A percentile compares a stretch with the other conserved stretches of the same genome.
phyloP scores from a whole-genome alignment of 2,329 filamentous ascomycete species.

The Ceratocystis albifundus region DNA sequence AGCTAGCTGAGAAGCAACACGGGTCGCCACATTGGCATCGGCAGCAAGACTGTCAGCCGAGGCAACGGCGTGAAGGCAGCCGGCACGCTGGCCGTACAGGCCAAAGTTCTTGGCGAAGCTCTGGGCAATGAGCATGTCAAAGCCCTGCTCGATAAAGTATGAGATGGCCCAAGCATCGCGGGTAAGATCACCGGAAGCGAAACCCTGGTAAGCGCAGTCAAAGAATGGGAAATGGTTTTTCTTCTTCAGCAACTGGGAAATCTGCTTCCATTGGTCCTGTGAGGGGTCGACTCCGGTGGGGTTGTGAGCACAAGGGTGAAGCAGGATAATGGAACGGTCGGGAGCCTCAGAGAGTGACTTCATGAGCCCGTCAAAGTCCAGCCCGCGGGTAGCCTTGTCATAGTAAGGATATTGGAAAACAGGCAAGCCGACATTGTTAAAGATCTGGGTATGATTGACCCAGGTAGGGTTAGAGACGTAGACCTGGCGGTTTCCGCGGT shows the following conservation, averaged over 20 bases:
- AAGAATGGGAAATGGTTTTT: slow-evolving; percentile 95
- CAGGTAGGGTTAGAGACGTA: slow-evolving; percentile 94
- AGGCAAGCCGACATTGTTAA: slow-evolving; percentile 72
- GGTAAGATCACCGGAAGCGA: slow-evolving; percentile 79
- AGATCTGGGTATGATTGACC: slow-evolving; percentile 99
- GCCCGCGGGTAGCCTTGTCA: slow-evolving; percentile 71
- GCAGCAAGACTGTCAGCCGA: slow-evolving; percentile 42
- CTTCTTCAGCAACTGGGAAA: slow-evolving; percentile 62
- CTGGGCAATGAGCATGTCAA: slow-evolving; percentile 79
- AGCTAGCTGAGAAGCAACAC: slow-evolving; percentile 78
- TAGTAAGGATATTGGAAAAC: slow-evolving; percentile 90
- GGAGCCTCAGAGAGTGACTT: slow-evolving; percentile 57
- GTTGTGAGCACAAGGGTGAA: slow-evolving; percentile 96
- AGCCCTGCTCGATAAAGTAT: slow-evolving; percentile 85
- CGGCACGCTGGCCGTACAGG: slow-evolving; percentile 89
- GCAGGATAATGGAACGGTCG: slow-evolving; percentile 70
- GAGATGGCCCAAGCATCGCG: slow-evolving; percentile 85
- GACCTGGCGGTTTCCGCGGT: slow-evolving; percentile 59
- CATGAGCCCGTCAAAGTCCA: slow-evolving; percentile 87
- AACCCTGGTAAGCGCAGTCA: slow-evolving; percentile 94
- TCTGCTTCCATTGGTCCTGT: slow-evolving; percentile 83
- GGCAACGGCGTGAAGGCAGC: slow-evolving; percentile 89
- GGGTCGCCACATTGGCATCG: slow-evolving; percentile 48
- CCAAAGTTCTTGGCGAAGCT: slow-evolving; percentile 98
- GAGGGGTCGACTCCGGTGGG: slow-evolving; percentile 95